These are phyloP conservation scores for Daphne laureola DNA, from an alignment of 441 rosid genomes.

Conservation along the genomic window DNA sequence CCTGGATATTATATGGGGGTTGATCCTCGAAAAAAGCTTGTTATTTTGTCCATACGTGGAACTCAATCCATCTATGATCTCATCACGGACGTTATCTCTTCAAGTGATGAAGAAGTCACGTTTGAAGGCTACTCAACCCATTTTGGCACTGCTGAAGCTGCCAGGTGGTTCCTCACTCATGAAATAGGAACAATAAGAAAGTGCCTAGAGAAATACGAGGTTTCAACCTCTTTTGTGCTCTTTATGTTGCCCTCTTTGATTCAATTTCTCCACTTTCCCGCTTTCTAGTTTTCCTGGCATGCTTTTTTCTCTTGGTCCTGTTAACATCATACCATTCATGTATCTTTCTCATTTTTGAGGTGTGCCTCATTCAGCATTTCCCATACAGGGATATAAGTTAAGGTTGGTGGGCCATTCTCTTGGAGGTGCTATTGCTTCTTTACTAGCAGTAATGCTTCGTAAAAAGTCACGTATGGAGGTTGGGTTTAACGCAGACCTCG, in stretches of 20 bases:
- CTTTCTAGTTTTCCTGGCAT: neutral
- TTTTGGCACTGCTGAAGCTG: constrained; percentile 93
- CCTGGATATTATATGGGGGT: constrained; percentile 85
- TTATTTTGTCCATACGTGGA: constrained; percentile 77
- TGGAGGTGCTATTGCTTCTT: constrained; percentile 84
- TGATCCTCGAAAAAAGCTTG: constrained; percentile 68
- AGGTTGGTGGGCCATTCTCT: constrained; percentile 96
- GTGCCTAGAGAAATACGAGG: constrained; percentile 64
- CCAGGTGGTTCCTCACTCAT: constrained; percentile 82
- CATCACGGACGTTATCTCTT: constrained; percentile 72
- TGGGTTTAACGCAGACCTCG: constrained; percentile 65
- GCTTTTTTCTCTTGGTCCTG: constrained; percentile 2
- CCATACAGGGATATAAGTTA: constrained; percentile 77
- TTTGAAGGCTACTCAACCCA: constrained; percentile 89
- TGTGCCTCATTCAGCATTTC: constrained; percentile 19
- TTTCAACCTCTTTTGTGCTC: constrained; percentile 16
- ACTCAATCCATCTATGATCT: constrained; percentile 83
- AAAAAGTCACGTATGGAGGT: constrained; percentile 53
- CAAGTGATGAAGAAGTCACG: constrained; percentile 68
- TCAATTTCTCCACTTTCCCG: too few species aligned
- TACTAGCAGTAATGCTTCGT: constrained; percentile 78
- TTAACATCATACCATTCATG: neutral
- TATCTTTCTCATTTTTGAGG: constrained; percentile 9
- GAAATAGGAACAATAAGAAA: constrained; percentile 65
- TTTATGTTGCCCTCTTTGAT: too few species aligned